phyloP scores from a whole-genome alignment of 2,329 filamentous ascomycete species.

The Monilinia aucupariae region DNA sequence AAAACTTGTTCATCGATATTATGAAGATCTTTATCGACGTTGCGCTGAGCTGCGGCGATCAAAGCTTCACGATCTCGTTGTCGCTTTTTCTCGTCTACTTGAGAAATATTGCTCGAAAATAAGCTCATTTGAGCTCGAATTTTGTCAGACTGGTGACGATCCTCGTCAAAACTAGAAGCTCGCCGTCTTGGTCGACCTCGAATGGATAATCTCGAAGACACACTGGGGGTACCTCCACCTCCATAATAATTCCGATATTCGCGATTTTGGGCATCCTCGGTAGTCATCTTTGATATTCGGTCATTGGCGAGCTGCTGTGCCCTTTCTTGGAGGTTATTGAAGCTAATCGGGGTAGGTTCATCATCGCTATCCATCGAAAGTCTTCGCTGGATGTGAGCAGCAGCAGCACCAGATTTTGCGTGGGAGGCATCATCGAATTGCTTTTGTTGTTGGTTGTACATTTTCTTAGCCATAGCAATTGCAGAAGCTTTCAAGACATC shows the following conservation, averaged over 20 bases:
- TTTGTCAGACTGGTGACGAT: constrained; percentile 59
- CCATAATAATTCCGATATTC: constrained; percentile 73
- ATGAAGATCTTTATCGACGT: constrained; percentile 73
- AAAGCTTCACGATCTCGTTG: constrained; percentile 69
- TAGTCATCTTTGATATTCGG: constrained; percentile 72
- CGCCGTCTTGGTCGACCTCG: constrained; percentile 55
- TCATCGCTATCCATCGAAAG: constrained; percentile 36
- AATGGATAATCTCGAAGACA: constrained; percentile 46
- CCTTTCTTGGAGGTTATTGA: constrained; percentile 71
- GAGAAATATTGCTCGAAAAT: constrained; percentile 61
- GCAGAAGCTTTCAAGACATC: constrained; percentile 76
- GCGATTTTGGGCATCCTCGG: constrained; percentile 57
- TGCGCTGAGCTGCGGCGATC: constrained; percentile 73
- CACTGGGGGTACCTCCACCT: constrained; percentile 40
- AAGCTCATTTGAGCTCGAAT: constrained; percentile 76
- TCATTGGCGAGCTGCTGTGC: constrained; percentile 83
- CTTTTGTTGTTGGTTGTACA: constrained; percentile 68
- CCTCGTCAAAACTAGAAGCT: constrained; percentile 61
- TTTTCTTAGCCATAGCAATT: constrained; percentile 81
- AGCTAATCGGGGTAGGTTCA: constrained; percentile 45
- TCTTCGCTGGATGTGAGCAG: constrained; percentile 32
- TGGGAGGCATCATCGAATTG: constrained; percentile 37
- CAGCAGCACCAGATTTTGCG: constrained; percentile 31
- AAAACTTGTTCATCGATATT: constrained; percentile 79
- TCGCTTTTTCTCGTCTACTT: constrained; percentile 69